Percentiles rank a stretch among this genome's conserved stretches.
phyloP scores from a whole-genome alignment of 139 green algal species.

The Closterium sp. region DNA sequence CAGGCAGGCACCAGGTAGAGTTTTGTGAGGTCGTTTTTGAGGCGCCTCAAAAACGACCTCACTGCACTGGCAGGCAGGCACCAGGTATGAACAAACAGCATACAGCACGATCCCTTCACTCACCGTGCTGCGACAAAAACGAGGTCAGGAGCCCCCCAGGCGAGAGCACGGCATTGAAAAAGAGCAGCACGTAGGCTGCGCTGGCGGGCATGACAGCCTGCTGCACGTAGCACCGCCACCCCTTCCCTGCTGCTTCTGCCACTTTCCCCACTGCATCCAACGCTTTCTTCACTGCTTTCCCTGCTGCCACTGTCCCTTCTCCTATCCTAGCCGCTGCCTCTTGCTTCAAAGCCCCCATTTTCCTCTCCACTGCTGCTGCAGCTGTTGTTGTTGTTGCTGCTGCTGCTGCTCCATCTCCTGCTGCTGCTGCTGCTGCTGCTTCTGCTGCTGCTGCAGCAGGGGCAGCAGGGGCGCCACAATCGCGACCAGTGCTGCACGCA shows the following conservation, averaged over 20 bases:
- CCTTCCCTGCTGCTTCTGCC: background rate
- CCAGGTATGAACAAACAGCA: background rate
- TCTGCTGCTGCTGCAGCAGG: background rate
- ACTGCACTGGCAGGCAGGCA: background rate
- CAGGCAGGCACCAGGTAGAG: background rate
- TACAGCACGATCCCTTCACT: background rate
- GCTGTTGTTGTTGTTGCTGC: too few relatives aligned
- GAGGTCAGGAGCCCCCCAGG: conserved; percentile 34
- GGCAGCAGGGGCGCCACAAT: background rate
- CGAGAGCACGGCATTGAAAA: conserved; percentile 44
- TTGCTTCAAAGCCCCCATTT: too few relatives aligned
- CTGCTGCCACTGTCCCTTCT: background rate
- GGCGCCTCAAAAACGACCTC: too few relatives aligned
- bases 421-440: background rate
- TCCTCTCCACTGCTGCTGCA: too few relatives aligned
- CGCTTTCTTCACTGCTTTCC: background rate
- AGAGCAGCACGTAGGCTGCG: conserved; percentile 44
- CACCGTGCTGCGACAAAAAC: conserved; percentile 23
- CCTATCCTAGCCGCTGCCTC: too few relatives aligned
- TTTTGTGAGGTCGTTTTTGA: background rate
- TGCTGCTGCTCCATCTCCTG: too few relatives aligned
- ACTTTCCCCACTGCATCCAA: background rate
- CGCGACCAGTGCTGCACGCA: background rate
- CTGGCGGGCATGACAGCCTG: conserved; percentile 40
- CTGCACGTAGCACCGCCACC: conserved; percentile 28